phyloP scores from a whole-genome alignment of 1,284 basidiomycete species.

The Mycena sp. region DNA sequence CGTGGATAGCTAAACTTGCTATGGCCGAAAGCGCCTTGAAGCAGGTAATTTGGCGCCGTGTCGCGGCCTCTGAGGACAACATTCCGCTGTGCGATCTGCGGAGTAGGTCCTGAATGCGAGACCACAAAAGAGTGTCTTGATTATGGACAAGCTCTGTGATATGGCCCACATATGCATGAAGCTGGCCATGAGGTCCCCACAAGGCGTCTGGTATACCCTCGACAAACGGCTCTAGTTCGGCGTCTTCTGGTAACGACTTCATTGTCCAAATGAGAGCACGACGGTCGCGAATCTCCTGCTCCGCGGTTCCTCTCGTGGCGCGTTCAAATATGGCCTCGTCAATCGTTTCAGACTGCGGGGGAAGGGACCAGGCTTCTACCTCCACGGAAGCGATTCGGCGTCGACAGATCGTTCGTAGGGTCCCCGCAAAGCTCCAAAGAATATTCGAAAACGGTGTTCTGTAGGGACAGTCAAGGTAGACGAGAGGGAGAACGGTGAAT shows the following conservation, averaged over 20 bases:
- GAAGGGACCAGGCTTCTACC: too few species aligned
- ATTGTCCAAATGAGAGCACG: neutral
- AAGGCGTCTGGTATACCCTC: neutral
- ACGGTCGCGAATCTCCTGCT: neutral
- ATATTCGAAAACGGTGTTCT: too few species aligned
- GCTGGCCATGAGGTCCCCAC: neutral
- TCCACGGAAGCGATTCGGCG: too few species aligned
- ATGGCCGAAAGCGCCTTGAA: constrained; percentile 1
- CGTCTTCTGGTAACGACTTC: neutral
- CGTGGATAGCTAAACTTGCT: neutral
- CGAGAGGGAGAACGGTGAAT: neutral
- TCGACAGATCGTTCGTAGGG: too few species aligned
- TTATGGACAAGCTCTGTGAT: neutral
- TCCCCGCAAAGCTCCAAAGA: too few species aligned
- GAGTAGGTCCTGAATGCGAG: constrained; percentile 2
- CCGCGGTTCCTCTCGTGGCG: neutral
- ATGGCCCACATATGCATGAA: neutral
- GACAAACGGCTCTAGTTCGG: neutral
- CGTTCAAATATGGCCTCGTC: neutral
- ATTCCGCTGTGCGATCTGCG: neutral
- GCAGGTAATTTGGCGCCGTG: neutral
- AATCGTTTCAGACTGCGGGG: neutral
- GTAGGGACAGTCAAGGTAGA: too few species aligned
- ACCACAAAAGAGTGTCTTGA: neutral
- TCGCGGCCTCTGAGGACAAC: neutral